Conservation (phyloP, 768 basidiomycete species). For the Guyanaporus albipodus region DNA sequence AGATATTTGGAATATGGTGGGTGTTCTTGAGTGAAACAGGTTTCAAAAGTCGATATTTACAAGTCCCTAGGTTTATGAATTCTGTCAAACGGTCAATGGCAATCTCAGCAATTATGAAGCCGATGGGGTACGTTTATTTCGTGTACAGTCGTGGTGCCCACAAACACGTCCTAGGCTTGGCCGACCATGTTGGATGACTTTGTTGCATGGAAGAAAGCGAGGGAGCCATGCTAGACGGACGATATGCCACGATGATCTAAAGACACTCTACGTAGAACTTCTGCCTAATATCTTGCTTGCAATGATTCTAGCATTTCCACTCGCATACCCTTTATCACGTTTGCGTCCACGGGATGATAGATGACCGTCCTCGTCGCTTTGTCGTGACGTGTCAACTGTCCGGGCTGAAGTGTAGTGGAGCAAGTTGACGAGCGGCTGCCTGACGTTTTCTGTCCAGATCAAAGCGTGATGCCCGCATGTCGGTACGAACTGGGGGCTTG, state of each 20-base stretch:
- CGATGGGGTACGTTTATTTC: constrained; percentile 57
- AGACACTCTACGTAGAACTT: constrained; percentile 10
- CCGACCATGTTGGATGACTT: constrained; percentile 81
- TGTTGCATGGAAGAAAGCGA: constrained; percentile 56
- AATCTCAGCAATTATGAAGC: constrained; percentile 66
- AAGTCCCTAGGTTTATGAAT: constrained; percentile 62
- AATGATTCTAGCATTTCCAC: constrained; percentile 10
- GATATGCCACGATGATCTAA: constrained; percentile 3
- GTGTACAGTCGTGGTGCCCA: constrained; percentile 1
- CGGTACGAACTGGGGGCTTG: neutral
- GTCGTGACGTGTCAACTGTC: constrained; percentile 1
- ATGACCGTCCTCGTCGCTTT: neutral
- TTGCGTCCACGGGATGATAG: neutral
- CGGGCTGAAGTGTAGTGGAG: constrained; percentile 23
- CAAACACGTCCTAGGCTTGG: constrained; percentile 56
- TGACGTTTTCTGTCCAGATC: constrained; percentile 18
- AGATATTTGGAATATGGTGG: constrained; percentile 83
- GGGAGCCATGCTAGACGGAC: constrained; percentile 5
- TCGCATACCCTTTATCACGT: constrained; percentile 1
- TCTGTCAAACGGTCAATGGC: constrained; percentile 58
- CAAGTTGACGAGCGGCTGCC: constrained; percentile 8
- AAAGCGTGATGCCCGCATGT: constrained; percentile 21
- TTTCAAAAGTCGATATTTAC: neutral
- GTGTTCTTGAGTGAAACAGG: constrained; percentile 12
- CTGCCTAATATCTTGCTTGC: constrained; percentile 16